Conservation (phyloP, 768 basidiomycete genomes). For the Polyporus arcularius region DNA sequence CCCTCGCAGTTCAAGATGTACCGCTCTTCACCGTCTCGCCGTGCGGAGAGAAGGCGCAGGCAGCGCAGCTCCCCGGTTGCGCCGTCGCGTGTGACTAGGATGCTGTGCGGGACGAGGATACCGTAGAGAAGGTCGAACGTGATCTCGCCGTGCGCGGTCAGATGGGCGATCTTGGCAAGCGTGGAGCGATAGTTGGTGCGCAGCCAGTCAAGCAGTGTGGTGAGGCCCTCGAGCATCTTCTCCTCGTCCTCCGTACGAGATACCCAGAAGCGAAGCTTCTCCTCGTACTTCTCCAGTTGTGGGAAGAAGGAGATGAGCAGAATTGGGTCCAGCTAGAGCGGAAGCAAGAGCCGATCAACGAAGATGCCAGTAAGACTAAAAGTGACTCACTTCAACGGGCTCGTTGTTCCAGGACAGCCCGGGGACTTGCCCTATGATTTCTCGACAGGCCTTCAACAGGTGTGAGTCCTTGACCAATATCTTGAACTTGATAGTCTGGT, state of each 20-base stretch:
- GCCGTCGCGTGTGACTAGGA: conserved; percentile 54
- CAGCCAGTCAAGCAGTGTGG: conserved; percentile 41
- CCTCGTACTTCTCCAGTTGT: conserved; percentile 47
- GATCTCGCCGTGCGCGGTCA: conserved; percentile 58
- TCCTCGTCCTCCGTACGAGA: conserved; percentile 41
- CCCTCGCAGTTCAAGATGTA: conserved; percentile 9
- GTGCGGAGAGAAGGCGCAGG: conserved; percentile 46
- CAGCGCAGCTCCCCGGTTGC: conserved; percentile 57
- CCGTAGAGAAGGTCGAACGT: conserved; percentile 56
- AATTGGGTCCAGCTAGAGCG: conserved; percentile 51
- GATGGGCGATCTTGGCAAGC: conserved; percentile 47
- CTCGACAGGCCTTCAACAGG: conserved; percentile 57
- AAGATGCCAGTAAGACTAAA: not conserved
- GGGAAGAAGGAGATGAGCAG: conserved; percentile 56
- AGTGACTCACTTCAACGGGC: conserved; percentile 47
- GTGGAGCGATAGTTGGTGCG: conserved; percentile 52
- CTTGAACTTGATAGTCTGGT: conserved; percentile 47
- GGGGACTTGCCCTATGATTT: conserved; percentile 56
- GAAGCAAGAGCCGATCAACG: not conserved
- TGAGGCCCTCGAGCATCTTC: conserved; percentile 41
- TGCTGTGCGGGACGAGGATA: conserved; percentile 51
- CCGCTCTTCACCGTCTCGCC: conserved; percentile 22
- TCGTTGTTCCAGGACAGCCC: conserved; percentile 62
- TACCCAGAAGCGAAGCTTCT: conserved; percentile 36
- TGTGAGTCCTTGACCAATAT: conserved; percentile 61